A percentile compares a stretch with the other conserved stretches of the same genome.
Evolutionary conservation across 352 stramenopile genomes (phyloP).

Genomic region (Globisporangium iwayamae): DNA sequence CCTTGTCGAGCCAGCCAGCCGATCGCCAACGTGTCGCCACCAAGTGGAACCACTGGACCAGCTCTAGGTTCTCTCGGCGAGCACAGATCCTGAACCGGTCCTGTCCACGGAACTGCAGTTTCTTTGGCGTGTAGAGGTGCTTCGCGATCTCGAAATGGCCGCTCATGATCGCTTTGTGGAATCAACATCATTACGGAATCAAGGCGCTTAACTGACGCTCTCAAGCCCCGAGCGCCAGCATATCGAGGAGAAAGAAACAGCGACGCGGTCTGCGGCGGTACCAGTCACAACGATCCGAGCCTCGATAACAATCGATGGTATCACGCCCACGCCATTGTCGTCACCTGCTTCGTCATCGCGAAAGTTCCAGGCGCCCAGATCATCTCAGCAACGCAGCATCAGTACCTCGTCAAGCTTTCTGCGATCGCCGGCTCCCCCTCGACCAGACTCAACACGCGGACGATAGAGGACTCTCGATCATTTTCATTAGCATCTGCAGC

Average conservation of each 20-base stretch:
- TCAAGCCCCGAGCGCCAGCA: neutral
- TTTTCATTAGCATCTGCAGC: neutral
- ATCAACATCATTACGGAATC: too few relatives aligned
- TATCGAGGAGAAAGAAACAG: constrained; percentile 1
- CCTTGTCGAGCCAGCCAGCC: neutral
- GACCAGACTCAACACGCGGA: constrained; percentile 6
- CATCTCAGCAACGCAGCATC: neutral
- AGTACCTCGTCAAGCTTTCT: neutral
- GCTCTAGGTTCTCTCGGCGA: neutral
- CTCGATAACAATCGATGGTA: constrained; percentile 5
- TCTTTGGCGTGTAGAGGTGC: neutral
- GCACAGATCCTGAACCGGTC: neutral
- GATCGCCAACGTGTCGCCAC: neutral
- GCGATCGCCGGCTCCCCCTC: neutral
- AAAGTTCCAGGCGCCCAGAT: constrained; percentile 10
- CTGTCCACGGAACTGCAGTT: neutral
- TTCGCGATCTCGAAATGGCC: neutral
- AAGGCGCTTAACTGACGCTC: neutral
- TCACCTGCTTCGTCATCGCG: neutral
- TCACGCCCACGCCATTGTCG: neutral
- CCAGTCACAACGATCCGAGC: neutral
- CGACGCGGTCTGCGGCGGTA: neutral
- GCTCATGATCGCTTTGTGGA: neutral
- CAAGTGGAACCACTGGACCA: neutral
- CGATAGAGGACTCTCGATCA: neutral